phyloP scores from a whole-genome alignment of 805 yeast species.

The Zygosaccharomyces kombuchaensis region DNA sequence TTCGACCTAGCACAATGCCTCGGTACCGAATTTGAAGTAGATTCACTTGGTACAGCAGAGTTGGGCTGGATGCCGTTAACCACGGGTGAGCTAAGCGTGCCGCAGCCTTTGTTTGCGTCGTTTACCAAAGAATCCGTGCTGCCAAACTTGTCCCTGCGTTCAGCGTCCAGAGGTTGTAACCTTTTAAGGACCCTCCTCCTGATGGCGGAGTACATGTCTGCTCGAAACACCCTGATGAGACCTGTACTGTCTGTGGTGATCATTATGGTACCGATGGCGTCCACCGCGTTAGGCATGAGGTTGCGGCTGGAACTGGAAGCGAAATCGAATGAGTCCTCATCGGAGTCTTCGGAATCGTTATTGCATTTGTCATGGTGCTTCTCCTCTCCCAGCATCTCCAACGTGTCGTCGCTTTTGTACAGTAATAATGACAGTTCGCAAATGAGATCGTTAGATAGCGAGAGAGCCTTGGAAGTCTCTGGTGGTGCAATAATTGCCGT shows the following conservation, averaged over 20 bases:
- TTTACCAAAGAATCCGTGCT: slow-evolving; percentile 8
- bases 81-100: neutral
- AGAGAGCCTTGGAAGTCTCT: slow-evolving; percentile 56
- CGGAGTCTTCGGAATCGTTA: slow-evolving; percentile 11
- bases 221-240: slow-evolving; percentile 68
- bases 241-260: slow-evolving; percentile 78
- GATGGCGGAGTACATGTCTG: slow-evolving; percentile 59
- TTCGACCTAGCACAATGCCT: slow-evolving; percentile 12
- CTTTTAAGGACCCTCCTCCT: slow-evolving; percentile 36
- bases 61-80: neutral
- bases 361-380: neutral
- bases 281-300: slow-evolving; percentile 25
- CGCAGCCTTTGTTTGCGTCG: neutral
- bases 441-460: slow-evolving; percentile 73
- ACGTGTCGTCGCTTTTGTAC: slow-evolving; percentile 13
- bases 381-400: slow-evolving; percentile 6
- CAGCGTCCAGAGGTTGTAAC: slow-evolving; percentile 11
- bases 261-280: slow-evolving; percentile 46
- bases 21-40: neutral
- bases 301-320: neutral
- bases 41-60: neutral
- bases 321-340: slow-evolving; percentile 6
- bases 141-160: slow-evolving; percentile 1
- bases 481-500: slow-evolving; percentile 76
- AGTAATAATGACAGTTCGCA: slow-evolving; percentile 50